Percentiles rank a stretch among this genome's conserved stretches.
These are phyloP conservation scores for Staphylotrichum longicolle DNA, from an alignment of 495 filamentous ascomycete species.

Conservation along the genomic window DNA sequence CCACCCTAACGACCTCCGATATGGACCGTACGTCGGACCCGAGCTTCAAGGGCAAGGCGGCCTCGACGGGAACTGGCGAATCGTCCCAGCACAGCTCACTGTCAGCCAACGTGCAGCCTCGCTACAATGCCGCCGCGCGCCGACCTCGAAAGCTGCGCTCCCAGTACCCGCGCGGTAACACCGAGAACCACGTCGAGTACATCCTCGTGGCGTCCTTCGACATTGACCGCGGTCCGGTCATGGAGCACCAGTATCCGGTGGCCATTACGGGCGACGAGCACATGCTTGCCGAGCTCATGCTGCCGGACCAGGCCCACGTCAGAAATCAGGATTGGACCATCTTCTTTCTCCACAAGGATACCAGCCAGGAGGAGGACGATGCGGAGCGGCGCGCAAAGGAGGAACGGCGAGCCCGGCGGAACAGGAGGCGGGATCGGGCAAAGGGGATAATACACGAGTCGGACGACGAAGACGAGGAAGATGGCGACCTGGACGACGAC, in stretches of 20 bases:
- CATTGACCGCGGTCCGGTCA: slow-evolving; percentile 90
- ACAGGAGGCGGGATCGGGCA: slow-evolving; percentile 45
- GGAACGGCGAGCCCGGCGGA: slow-evolving; percentile 47
- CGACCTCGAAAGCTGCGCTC: slow-evolving; percentile 61
- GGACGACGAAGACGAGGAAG: slow-evolving; percentile 46
- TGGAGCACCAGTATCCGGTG: slow-evolving; percentile 97
- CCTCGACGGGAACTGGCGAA: slow-evolving; percentile 50
- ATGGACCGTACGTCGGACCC: slow-evolving; percentile 51
- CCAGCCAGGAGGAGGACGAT: slow-evolving; percentile 75
- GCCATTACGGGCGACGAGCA: slow-evolving; percentile 94
- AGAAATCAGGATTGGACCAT: slow-evolving; percentile 98
- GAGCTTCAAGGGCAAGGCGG: slow-evolving; percentile 55
- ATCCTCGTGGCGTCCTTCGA: slow-evolving; percentile 98
- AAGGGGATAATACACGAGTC: slow-evolving; percentile 56
- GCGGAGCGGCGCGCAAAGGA: slow-evolving; percentile 51
- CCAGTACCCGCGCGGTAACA: slow-evolving; percentile 76
- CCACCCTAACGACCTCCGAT: slow-evolving; percentile 32
- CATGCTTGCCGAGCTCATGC: slow-evolving; percentile 98
- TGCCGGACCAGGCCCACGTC: slow-evolving; percentile 94
- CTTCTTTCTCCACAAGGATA: slow-evolving; percentile 97
- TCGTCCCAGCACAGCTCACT: slow-evolving; percentile 54
- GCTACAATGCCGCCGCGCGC: slow-evolving; percentile 41
- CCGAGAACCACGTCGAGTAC: slow-evolving; percentile 96
- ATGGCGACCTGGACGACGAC: slow-evolving; percentile 46
- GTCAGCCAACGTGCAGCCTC: slow-evolving; percentile 42